These are phyloP conservation scores for Hygrocybe punicea DNA, from an alignment of 768 basidiomycete genomes.

Conservation along the genomic window DNA sequence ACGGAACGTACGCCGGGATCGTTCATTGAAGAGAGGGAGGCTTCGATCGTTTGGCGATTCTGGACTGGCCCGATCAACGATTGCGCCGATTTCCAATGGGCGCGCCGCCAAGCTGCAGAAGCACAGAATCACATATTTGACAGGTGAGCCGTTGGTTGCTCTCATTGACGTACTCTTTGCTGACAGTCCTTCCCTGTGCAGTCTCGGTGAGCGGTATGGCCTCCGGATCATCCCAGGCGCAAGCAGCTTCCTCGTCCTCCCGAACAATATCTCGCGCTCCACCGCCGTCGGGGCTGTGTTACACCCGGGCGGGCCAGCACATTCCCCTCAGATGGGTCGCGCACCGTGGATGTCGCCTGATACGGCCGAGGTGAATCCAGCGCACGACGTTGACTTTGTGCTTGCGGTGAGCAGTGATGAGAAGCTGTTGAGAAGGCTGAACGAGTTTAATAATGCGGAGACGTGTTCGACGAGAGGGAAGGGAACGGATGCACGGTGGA, in stretches of 20 bases:
- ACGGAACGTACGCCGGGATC: slow-evolving; percentile 85
- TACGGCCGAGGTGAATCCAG: slow-evolving; percentile 29
- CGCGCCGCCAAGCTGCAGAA: slow-evolving; percentile 80
- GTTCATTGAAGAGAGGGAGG: slow-evolving; percentile 78
- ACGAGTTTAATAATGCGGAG: slow-evolving; percentile 69
- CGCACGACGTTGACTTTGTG: slow-evolving; percentile 19
- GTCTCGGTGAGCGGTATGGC: slow-evolving; percentile 78
- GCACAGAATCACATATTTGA: slow-evolving; percentile 93
- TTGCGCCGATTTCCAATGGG: slow-evolving; percentile 70
- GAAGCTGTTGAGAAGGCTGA: slow-evolving; percentile 69
- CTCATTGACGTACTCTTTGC: neutral
- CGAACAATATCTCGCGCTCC: slow-evolving; percentile 80
- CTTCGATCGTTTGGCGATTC: slow-evolving; percentile 83
- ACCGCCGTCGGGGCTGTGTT: slow-evolving; percentile 79
- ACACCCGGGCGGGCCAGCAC: slow-evolving; percentile 56
- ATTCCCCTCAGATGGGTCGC: slow-evolving; percentile 35
- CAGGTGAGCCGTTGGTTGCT: slow-evolving; percentile 35
- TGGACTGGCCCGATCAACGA: slow-evolving; percentile 55
- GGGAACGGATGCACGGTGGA: slow-evolving; percentile 81
- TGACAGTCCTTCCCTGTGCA: slow-evolving; percentile 20
- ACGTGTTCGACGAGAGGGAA: slow-evolving; percentile 67
- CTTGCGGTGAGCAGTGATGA: slow-evolving; percentile 61
- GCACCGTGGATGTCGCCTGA: slow-evolving; percentile 43
- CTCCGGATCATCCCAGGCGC: slow-evolving; percentile 78
- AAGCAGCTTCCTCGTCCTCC: slow-evolving; percentile 77